Conservation (phyloP, 2,329 filamentous ascomycete genomes). For the Anisogramma anomala region DNA sequence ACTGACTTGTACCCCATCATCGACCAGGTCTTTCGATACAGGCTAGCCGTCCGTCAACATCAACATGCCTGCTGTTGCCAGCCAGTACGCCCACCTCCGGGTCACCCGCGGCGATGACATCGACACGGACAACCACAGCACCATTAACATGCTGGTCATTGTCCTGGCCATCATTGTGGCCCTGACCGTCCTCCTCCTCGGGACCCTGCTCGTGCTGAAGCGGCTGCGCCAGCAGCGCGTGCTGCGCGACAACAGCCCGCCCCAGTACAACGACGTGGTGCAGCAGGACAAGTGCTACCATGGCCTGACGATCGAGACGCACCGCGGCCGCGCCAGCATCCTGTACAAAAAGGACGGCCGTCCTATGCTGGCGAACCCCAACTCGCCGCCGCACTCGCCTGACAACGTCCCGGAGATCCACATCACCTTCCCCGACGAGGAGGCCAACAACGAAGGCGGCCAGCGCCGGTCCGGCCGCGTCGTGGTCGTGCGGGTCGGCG, state of each 20-base stretch:
- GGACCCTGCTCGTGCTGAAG: slow-evolving; percentile 60
- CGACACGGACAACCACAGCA: slow-evolving; percentile 5
- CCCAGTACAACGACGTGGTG: slow-evolving; percentile 51
- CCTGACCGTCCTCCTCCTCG: slow-evolving; percentile 55
- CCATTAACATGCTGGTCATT: slow-evolving; percentile 67
- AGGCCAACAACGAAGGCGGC: slow-evolving; percentile 68
- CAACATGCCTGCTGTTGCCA: slow-evolving; percentile 29
- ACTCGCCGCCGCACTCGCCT: slow-evolving; percentile 64
- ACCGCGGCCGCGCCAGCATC: slow-evolving; percentile 52
- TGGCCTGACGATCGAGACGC: slow-evolving; percentile 47
- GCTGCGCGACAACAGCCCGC: slow-evolving; percentile 43
- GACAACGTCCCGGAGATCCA: slow-evolving; percentile 87
- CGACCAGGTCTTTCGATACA: too few species aligned
- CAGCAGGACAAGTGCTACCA: slow-evolving; percentile 36
- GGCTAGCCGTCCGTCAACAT: neutral
- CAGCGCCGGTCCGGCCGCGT: slow-evolving; percentile 76
- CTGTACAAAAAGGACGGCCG: slow-evolving; percentile 68
- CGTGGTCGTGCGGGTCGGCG: slow-evolving; percentile 82
- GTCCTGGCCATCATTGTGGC: slow-evolving; percentile 64
- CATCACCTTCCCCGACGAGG: slow-evolving; percentile 95
- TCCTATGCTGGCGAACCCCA: slow-evolving; percentile 64
- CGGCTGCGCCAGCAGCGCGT: slow-evolving; percentile 41
- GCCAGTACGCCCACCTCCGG: slow-evolving; percentile 31
- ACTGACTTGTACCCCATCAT: slow-evolving; percentile 10
- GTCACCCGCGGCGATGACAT: slow-evolving; percentile 32